Conservation (phyloP, 2,329 filamentous ascomycete species). For the Fusarium brachygibbosum region DNA sequence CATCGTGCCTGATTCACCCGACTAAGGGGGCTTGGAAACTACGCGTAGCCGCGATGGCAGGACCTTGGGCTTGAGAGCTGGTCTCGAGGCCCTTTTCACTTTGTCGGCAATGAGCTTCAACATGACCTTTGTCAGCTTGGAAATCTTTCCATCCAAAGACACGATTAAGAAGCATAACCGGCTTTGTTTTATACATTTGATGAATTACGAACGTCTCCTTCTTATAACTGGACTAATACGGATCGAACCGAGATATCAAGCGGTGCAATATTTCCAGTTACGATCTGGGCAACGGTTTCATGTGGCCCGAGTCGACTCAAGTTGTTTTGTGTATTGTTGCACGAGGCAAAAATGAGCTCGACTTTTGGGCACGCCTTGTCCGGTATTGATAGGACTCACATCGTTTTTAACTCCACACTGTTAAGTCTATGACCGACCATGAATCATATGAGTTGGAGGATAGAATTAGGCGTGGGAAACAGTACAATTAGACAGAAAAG, state of each 20-base stretch:
- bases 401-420: slow-evolving; percentile 8
- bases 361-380: background rate
- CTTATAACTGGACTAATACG: background rate
- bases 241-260: background rate
- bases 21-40: slow-evolving; percentile 43
- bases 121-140: background rate
- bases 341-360: background rate
- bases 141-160: background rate
- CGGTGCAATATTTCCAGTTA: background rate
- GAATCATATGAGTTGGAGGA: slow-evolving; percentile 19
- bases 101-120: slow-evolving; percentile 15
- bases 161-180: background rate
- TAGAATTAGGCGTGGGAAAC: slow-evolving; percentile 22
- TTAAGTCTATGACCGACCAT: slow-evolving; percentile 3
- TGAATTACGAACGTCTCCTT: slow-evolving; percentile 19
- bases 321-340: background rate
- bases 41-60: background rate
- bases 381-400: background rate
- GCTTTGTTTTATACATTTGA: slow-evolving; percentile 1
- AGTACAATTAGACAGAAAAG: slow-evolving; percentile 12
- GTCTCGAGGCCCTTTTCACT: slow-evolving; percentile 27
- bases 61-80: slow-evolving; percentile 31
- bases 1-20: slow-evolving; percentile 52
- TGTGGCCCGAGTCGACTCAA: background rate
- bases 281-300: background rate